Base-by-base conservation (phyloP, 2,329 filamentous ascomycete genomes). In the Monilinia polystroma region DNA sequence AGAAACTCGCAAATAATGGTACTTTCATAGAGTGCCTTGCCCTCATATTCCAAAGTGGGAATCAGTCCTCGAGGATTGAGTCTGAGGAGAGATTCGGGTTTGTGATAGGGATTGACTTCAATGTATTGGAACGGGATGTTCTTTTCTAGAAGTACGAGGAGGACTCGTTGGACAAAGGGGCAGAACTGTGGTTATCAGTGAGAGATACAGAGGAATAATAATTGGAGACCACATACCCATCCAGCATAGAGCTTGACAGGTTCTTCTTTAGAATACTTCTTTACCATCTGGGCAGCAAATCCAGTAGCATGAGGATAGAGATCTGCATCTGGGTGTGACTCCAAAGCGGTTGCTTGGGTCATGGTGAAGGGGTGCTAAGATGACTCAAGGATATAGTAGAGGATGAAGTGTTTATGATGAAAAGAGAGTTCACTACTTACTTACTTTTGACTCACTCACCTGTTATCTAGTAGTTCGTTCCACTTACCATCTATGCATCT, bases 21-120 rank as follows among this genome's bases (percentile, higher is more conserved):
- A 73, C 87, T 90, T 76, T 94, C 90, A 72, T 90, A 92, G 8
- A 93, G 80, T 0, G 89, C 85, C 74, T 86, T 87, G 66, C 76
- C 76, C 49, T 76, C 70, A 16, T 86, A 81, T 1, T 78, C 82
- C 1, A 93, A 81, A 0, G 90, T 92, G 0, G 91, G 91, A 1
- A 93, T 88, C 1, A 93, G 81, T 0, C 90, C 90, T 16, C 90
- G 85, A 0, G 90, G 90, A 74, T 94, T 94, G 69, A 93, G 80
- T 11, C 83, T 81, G 29, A 93, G 80, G 38, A 93, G 87, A 1
- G 84, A 86, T 4, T 84, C 78, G 0, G 85, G 86, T 74, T 93
- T 93, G 76, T 87, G 81, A 80, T 93, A 93, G 0, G 90, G 90
- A 76, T 93, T 92, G 68, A 92, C 88, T 80, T 91, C 88, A 70